A percentile compares a stretch with the other conserved stretches of the same genome.
Conservation (phyloP, 805 yeast species). For the Starmerella bombicola region DNA sequence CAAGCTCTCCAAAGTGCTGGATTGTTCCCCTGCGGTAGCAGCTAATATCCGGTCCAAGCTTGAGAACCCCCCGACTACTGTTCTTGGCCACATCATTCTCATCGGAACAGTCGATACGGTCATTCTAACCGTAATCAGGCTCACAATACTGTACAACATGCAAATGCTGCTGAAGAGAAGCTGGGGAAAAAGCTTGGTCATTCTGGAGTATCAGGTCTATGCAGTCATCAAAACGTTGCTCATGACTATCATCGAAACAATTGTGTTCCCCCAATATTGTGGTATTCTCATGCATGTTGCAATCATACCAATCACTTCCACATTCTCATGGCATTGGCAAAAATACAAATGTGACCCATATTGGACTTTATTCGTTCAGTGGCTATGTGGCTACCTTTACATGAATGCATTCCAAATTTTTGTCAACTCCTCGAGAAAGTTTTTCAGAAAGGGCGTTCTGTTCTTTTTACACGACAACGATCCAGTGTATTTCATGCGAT, state of each 20-base stretch:
- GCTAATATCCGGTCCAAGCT: neutral
- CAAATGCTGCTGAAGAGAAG: slow-evolving; percentile 6
- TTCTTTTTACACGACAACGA: slow-evolving; percentile 90
- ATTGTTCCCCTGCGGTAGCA: neutral
- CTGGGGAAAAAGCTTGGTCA: slow-evolving; percentile 8
- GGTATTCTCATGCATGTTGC: slow-evolving; percentile 68
- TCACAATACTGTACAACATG: slow-evolving; percentile 8
- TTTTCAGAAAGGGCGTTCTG: slow-evolving; percentile 77
- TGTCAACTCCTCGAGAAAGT: slow-evolving; percentile 69
- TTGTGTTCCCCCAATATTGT: slow-evolving; percentile 77
- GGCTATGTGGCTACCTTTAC: slow-evolving; percentile 70
- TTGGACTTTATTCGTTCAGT: slow-evolving; percentile 31
- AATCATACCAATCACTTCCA: slow-evolving; percentile 39
- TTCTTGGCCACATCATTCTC: slow-evolving; percentile 3
- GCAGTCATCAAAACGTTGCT: slow-evolving; percentile 61
- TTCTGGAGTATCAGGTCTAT: slow-evolving; percentile 20
- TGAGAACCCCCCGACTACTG: neutral
- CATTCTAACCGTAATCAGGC: slow-evolving; percentile 1
- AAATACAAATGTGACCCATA: slow-evolving; percentile 3
- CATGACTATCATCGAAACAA: slow-evolving; percentile 64
- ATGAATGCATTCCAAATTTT: slow-evolving; percentile 80
- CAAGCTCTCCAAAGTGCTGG: neutral
- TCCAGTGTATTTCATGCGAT: slow-evolving; percentile 81
- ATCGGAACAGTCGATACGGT: neutral
- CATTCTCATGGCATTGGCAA: slow-evolving; percentile 4